Percentiles rank a stretch among this genome's conserved stretches.
Conservation (phyloP, 2,329 filamentous ascomycete genomes). For the Pezicula rhizophila region DNA sequence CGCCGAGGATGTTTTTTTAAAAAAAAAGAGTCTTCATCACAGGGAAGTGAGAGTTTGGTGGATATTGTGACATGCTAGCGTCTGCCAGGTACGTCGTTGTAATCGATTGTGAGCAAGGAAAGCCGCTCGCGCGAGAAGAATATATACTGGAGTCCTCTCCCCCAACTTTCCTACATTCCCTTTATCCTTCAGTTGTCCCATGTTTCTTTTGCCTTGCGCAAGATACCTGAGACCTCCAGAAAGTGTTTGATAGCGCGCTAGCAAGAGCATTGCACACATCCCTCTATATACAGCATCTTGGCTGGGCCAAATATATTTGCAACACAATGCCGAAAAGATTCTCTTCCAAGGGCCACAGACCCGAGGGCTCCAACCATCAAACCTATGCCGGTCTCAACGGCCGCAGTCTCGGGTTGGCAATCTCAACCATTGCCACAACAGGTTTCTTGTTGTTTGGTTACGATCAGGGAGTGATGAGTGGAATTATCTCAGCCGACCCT, state of each 20-base stretch:
- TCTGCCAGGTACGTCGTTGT: too few species aligned
- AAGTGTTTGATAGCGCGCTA: neutral
- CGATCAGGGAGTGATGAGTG: conserved; percentile 84
- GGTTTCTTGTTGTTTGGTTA: conserved; percentile 86
- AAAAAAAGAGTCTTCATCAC: too few species aligned
- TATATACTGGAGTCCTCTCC: neutral
- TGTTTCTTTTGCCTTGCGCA: neutral
- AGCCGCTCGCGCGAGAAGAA: neutral
- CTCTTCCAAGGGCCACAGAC: neutral
- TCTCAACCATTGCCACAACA: conserved; percentile 64
- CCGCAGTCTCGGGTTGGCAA: conserved; percentile 59
- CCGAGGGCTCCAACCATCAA: neutral
- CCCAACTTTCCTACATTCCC: neutral
- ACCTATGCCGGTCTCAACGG: conserved; percentile 61
- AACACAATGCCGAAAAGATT: neutral
- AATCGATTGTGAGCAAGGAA: too few species aligned
- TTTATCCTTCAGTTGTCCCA: neutral
- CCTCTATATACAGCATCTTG: neutral
- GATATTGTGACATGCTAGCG: neutral
- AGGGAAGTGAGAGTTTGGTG: too few species aligned
- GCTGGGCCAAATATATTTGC: neutral
- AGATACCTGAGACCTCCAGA: conserved; percentile 1
- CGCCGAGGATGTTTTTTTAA: too few species aligned
- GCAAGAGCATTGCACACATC: neutral
- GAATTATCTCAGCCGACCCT: conserved; percentile 53